Evolutionary conservation across 371 early-diverging fungal species (phyloP), one percentile per base, ranked within the genome.

Genomic region (Parasitella parasitica): DNA sequence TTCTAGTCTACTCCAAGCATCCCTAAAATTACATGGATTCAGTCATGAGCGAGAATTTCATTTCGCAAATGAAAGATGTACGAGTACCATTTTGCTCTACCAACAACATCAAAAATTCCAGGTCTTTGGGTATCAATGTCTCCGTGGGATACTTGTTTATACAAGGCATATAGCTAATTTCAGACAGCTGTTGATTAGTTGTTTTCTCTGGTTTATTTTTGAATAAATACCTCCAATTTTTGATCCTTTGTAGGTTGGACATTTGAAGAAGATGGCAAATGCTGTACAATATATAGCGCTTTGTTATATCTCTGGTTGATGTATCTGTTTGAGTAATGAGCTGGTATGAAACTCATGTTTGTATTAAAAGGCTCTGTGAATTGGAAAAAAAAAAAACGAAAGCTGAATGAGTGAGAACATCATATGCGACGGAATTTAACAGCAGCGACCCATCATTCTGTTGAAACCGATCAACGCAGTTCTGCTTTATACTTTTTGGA

Each of bases 161-260:
- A 77, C 20, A 73, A 64, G n/a, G 75, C 77, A 64, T 80, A 80
- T 9, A 80, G 52, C 80, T 80, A 66, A 24, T 16, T 12, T 49
- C 8, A 18, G 1, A 6, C 9, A 30, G 30, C 12, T 30, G 2
- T 28, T 9, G n/a, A 24, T 32, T 22, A 22, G 18, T 49, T 48
- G 28, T 54, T 38, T 6, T 55, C 6, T 15, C 12, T 26, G 8
- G 39, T 0, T 20, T 5, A 3, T 43, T 11, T 43, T 15, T 39
- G n/a, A 20, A 30, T 20, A 18, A 46, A 48, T 66, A 77, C 80
- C 58, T 77, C 72, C 58, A 80, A 57, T 37, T 76, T 80, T 59
- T 80, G 75, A 34, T 76, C 80, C 63, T 74, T 80, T 15, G 77
- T 75, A 1, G 80, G 80, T 59, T 80, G 80, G 22, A 80, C 73